Base-by-base conservation (phyloP, 1,139 yeast genomes). In the Blastobotrys elegans region DNA sequence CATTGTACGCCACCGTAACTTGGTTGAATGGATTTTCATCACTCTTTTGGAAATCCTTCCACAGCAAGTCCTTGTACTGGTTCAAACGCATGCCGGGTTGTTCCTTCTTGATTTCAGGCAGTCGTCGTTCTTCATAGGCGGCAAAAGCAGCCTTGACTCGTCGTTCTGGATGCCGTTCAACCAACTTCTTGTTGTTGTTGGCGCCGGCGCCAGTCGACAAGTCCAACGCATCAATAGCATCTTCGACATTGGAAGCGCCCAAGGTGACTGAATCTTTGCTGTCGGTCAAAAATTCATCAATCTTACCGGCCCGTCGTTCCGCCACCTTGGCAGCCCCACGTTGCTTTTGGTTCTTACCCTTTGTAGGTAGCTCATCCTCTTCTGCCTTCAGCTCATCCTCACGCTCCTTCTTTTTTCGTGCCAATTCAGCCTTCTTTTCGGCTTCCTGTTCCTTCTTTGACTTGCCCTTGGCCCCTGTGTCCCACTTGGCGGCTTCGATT, bases 101-200 rank as follows among this genome's bases (percentile, higher is more conserved):
- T 64, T 87, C 95, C 61, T 79, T 74, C 67, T 83, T 81, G 50
- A 83, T 55, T 60, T 83, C 88, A 7, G 95, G 94, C 44, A 84
- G 64, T 59, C 94, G 76, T 50, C 73, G 71, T 54, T 82, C 92
- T 60, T 86, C 89, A 59, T 67, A 86, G 0, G 86, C 89, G 11
- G 78, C 74, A 53, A 73, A 73, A 0, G 95, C 95, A 16, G 94
- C 89, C 71, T 86, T 87, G 66, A 82, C 85, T 63, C 96, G 77
- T 67, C 95, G 77, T 70, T 86, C 96, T 8, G 96, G 95, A 58
- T 86, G 96, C 65, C 88, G 81, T 55, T 86, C 96, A 49, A 86
- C 71, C 61, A 80, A 84, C 54, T 74, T 71, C 49, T 70, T 74
- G 42, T 73, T 68, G 21, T 70, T 74, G 42, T 73, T 68, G 21